These are phyloP conservation scores for Pisolithus sp. DNA, from an alignment of 768 basidiomycete genomes.

Conservation along the genomic window DNA sequence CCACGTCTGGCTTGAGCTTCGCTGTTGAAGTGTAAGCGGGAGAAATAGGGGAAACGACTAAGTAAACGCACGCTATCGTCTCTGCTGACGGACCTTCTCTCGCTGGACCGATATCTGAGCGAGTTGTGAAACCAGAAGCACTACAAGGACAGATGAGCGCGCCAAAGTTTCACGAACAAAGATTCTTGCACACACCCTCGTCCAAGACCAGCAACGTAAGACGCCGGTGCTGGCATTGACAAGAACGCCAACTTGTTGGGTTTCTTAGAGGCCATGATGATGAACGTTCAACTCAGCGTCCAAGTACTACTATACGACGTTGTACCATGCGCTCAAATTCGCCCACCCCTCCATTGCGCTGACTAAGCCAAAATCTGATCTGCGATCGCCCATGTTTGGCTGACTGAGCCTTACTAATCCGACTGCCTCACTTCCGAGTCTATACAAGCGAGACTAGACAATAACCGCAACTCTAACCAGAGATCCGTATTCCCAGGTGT, in stretches of 20 bases:
- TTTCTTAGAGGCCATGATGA: conserved; percentile 43
- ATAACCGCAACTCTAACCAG: too few relatives aligned
- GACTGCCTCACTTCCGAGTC: too few relatives aligned
- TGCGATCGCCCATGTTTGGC: too few relatives aligned
- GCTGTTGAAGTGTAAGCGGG: conserved; percentile 32
- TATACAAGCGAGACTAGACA: too few relatives aligned
- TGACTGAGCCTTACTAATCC: too few relatives aligned
- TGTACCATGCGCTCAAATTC: not conserved
- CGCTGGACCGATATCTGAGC: conserved; percentile 98
- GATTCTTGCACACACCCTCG: conserved; percentile 60
- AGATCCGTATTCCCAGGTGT: too few relatives aligned
- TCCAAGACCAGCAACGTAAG: conserved; percentile 97
- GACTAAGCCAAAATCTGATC: not conserved
- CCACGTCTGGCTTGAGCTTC: conserved; percentile 83
- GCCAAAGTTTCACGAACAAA: not conserved
- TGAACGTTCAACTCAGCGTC: not conserved
- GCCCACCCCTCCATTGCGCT: not conserved
- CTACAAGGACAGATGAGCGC: conserved; percentile 32
- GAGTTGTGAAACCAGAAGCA: conserved; percentile 95
- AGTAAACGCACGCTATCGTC: conserved; percentile 67
- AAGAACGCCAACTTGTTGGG: conserved; percentile 81
- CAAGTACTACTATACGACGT: not conserved
- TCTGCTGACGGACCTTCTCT: conserved; percentile 92
- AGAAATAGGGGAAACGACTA: not conserved
- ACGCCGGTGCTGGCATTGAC: conserved; percentile 91